phyloP scores from a whole-genome alignment of 1,284 basidiomycete species.

The Hymenochaete sp. region DNA sequence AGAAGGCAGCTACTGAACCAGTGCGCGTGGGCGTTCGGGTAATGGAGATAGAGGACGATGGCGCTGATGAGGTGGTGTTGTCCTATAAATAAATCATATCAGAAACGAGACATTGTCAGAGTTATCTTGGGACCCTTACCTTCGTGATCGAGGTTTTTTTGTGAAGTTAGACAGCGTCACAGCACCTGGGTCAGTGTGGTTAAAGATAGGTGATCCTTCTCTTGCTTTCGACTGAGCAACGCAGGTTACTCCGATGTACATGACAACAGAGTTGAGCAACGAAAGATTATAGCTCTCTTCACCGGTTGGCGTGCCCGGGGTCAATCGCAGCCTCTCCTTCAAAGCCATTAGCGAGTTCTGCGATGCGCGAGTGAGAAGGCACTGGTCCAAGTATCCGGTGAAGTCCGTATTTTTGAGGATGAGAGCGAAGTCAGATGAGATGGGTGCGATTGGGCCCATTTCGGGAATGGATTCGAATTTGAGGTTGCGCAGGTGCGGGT shows the following conservation, averaged over 20 bases:
- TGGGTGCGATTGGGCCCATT: slow-evolving; percentile 83
- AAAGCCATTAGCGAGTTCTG: slow-evolving; percentile 70
- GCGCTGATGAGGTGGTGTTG: slow-evolving; percentile 90
- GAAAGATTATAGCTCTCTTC: slow-evolving; percentile 79
- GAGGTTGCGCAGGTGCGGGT: slow-evolving; percentile 73
- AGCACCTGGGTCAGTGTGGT: slow-evolving; percentile 73
- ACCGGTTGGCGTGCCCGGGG: no score
- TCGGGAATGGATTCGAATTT: slow-evolving; percentile 72
- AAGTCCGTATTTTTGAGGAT: slow-evolving; percentile 75
- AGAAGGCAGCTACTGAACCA: slow-evolving; percentile 91
- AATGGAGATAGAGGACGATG: slow-evolving; percentile 88
- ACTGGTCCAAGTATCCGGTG: slow-evolving; percentile 72
- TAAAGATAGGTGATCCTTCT: slow-evolving; percentile 73
- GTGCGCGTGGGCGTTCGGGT: slow-evolving; percentile 93
- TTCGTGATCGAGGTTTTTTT: slow-evolving; percentile 81
- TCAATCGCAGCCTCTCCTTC: slow-evolving; percentile 66
- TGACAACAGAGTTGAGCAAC: slow-evolving; percentile 86
- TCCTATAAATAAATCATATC: slow-evolving; percentile 38
- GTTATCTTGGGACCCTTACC: slow-evolving; percentile 53
- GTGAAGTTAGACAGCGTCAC: slow-evolving; percentile 77
- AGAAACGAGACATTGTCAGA: no score
- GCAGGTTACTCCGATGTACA: slow-evolving; percentile 88
- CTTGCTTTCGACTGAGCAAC: slow-evolving; percentile 78
- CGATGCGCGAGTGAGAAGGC: slow-evolving; percentile 62
- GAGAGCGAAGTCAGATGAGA: slow-evolving; percentile 84